Conservation (phyloP, 805 yeast species). For the Candida bentonensis region DNA sequence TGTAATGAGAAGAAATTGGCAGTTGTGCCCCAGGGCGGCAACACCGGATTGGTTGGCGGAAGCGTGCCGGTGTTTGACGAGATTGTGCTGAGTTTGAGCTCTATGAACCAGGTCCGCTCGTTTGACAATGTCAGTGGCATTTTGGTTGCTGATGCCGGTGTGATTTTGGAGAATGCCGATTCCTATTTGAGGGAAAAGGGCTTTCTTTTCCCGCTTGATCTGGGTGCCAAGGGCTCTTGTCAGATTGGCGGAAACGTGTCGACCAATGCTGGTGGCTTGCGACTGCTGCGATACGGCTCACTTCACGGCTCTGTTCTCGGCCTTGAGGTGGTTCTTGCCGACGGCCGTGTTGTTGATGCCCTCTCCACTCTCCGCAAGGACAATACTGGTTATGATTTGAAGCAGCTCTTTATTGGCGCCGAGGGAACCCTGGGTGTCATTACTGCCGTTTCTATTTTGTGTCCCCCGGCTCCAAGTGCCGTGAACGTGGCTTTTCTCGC, state of each 20-base stretch:
- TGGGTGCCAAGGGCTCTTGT: conserved; percentile 96
- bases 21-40: conserved; percentile 94
- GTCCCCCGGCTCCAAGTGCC: conserved; percentile 79
- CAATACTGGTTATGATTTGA: conserved; percentile 88
- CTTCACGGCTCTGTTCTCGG: conserved; percentile 88
- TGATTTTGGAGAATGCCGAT: conserved; percentile 78
- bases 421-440: conserved; percentile 88
- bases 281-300: conserved; percentile 79
- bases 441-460: conserved; percentile 78
- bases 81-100: conserved; percentile 55
- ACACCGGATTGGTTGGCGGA: conserved; percentile 93
- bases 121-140: conserved; percentile 78
- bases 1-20: conserved; percentile 70
- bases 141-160: conserved; percentile 80
- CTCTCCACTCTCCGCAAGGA: conserved; percentile 83
- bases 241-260: conserved; percentile 93
- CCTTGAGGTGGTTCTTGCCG: conserved; percentile 81
- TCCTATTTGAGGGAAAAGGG: conserved; percentile 63
- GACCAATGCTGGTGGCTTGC: conserved; percentile 90
- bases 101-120: conserved; percentile 62
- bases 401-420: conserved; percentile 84
- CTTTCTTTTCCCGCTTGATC: conserved; percentile 80
- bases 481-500: conserved; percentile 84
- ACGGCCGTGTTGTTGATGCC: conserved; percentile 69
- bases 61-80: conserved; percentile 88